These are phyloP conservation scores for Aspergillus olivimuriae DNA, from an alignment of 495 filamentous ascomycete genomes.

Conservation along the genomic window DNA sequence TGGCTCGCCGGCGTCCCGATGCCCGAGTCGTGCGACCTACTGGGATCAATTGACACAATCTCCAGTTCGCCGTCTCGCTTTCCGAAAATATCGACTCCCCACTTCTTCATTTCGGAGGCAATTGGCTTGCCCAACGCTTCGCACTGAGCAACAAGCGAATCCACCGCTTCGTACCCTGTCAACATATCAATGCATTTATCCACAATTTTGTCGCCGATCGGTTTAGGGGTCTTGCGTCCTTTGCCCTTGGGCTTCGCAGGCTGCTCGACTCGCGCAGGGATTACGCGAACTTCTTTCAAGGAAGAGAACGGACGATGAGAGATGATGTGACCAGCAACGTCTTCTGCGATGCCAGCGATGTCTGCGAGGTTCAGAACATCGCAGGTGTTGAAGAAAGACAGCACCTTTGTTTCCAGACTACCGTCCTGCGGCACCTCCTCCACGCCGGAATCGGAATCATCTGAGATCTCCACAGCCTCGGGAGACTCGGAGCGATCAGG, in stretches of 20 bases:
- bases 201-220: conserved; percentile 65
- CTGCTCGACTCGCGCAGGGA: conserved; percentile 45
- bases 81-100: conserved; percentile 73
- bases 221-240: conserved; percentile 43
- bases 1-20: conserved; percentile 64
- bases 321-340: conserved; percentile 58
- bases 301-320: conserved; percentile 60
- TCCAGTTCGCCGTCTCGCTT: conserved; percentile 61
- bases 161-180: conserved; percentile 69
- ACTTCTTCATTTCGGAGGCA: conserved; percentile 61
- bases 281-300: conserved; percentile 55
- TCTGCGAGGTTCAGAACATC: conserved; percentile 65
- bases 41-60: conserved; percentile 51
- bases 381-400: conserved; percentile 81
- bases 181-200: conserved; percentile 67
- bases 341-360: conserved; percentile 64
- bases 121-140: conserved; percentile 63
- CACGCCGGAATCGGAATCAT: conserved; percentile 52
- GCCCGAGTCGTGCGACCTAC: conserved; percentile 57
- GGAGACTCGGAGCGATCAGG: conserved; percentile 37
- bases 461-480: conserved; percentile 39
- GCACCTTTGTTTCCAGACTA: conserved; percentile 50
- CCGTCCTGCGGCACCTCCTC: conserved; percentile 27
- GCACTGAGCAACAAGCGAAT: conserved; percentile 67
- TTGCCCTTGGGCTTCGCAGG: conserved; percentile 40